Evolutionary conservation across 805 yeast species (phyloP).

Genomic region (Ogataea trehalophila): DNA sequence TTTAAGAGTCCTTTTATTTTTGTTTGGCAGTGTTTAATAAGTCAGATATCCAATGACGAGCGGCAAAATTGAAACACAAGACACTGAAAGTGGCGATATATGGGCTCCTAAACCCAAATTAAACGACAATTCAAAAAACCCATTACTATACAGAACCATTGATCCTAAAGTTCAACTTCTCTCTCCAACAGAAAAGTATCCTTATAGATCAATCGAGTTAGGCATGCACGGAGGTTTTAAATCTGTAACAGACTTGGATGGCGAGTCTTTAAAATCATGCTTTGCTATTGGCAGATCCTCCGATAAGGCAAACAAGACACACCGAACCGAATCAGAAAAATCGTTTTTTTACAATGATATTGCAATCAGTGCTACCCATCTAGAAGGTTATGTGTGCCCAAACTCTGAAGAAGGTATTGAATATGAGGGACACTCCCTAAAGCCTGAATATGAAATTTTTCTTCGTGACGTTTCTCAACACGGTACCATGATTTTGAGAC

Average conservation of each 20-base stretch:
- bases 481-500: conserved; percentile 11
- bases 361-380: conserved; percentile 24
- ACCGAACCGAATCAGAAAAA: conserved; percentile 4
- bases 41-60: too few species aligned
- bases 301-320: conserved; percentile 1
- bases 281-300: conserved; percentile 24
- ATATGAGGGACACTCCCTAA: background rate
- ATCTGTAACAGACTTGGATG: too few species aligned
- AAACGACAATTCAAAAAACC: too few species aligned
- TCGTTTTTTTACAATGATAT: conserved; percentile 18
- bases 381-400: conserved; percentile 7
- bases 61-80: too few species aligned
- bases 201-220: background rate
- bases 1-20: too few species aligned
- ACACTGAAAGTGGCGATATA: too few species aligned
- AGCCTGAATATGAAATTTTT: background rate
- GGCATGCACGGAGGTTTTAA: too few species aligned
- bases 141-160: too few species aligned
- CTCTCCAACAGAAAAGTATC: background rate
- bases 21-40: too few species aligned
- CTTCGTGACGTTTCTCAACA: conserved; percentile 18
- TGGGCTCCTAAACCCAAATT: too few species aligned
- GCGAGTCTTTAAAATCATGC: background rate
- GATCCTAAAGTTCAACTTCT: too few species aligned
- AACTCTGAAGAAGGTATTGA: background rate